Conservation (phyloP, 2,329 filamentous ascomycete species). For the Orbilia oligospora region DNA sequence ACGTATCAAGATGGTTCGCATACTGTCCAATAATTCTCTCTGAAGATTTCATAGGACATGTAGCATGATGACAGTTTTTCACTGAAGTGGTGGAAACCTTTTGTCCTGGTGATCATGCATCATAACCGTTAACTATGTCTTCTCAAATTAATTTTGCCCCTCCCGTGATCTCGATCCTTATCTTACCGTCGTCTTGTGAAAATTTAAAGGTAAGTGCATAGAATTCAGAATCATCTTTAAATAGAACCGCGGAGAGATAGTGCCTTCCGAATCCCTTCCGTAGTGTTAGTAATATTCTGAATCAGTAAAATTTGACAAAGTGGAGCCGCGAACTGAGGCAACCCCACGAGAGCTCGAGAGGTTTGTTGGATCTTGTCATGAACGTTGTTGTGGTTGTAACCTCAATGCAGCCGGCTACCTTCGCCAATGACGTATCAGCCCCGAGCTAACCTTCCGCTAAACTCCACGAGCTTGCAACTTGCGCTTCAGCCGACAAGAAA, state of each 20-base stretch:
- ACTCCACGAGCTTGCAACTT: slow-evolving; percentile 21
- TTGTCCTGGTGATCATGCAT: too few relatives aligned
- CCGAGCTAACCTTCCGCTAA: slow-evolving; percentile 15
- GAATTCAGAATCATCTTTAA: not conserved
- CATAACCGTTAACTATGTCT: too few relatives aligned
- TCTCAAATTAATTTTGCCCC: not conserved
- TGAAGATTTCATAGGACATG: too few relatives aligned
- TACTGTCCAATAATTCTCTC: too few relatives aligned
- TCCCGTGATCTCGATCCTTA: not conserved
- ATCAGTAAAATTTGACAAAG: not conserved
- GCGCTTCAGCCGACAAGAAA: slow-evolving; percentile 12
- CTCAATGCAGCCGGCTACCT: slow-evolving; percentile 6
- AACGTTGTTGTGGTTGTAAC: slow-evolving; percentile 29
- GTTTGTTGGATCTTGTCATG: slow-evolving; percentile 20
- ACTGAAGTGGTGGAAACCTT: not conserved
- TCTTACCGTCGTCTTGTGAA: too few relatives aligned
- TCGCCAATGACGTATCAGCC: slow-evolving; percentile 34
- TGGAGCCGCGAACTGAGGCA: not conserved
- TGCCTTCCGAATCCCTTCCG: not conserved
- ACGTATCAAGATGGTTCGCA: not conserved
- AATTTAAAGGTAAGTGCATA: not conserved
- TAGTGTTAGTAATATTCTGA: not conserved
- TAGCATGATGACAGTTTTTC: not conserved
- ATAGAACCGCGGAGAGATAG: not conserved
- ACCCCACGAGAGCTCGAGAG: slow-evolving; percentile 12